These are phyloP conservation scores for Leucosporidium yakuticum DNA, from an alignment of 768 basidiomycete genomes.

Conservation along the genomic window DNA sequence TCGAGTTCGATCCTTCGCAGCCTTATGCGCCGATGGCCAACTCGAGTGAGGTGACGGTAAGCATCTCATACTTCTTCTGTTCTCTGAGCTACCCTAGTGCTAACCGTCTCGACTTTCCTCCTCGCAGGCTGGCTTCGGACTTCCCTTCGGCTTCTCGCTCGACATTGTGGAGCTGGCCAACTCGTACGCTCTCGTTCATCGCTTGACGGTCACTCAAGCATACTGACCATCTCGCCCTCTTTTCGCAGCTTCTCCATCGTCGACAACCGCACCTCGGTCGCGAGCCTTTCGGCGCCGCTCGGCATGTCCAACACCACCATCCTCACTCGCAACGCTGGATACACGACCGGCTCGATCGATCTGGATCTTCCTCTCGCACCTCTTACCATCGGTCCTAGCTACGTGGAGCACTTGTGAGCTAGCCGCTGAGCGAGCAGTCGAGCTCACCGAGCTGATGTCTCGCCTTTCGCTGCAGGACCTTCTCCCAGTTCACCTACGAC, in stretches of 20 bases:
- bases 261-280: constrained; percentile 53
- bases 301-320: constrained; percentile 59
- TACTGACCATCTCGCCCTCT: neutral
- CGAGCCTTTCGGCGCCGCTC: constrained; percentile 54
- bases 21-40: constrained; percentile 58
- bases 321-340: constrained; percentile 50
- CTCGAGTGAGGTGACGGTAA: constrained; percentile 58
- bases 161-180: constrained; percentile 6
- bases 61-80: no score
- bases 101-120: no score
- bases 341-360: constrained; percentile 62
- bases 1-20: constrained; percentile 53
- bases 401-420: constrained; percentile 19
- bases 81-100: no score
- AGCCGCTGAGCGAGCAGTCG: no score
- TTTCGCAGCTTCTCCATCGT: constrained; percentile 53
- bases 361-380: constrained; percentile 51
- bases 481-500: constrained; percentile 25
- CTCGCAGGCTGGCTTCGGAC: constrained; percentile 46
- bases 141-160: constrained; percentile 63
- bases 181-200: constrained; percentile 47
- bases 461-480: constrained; percentile 3
- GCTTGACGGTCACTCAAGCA: constrained; percentile 28
- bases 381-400: constrained; percentile 47
- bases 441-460: no score